Percentiles rank a stretch among this genome's conserved stretches.
Conservation (phyloP, 2,329 filamentous ascomycete species). For the Plectosphaerella sp. region DNA sequence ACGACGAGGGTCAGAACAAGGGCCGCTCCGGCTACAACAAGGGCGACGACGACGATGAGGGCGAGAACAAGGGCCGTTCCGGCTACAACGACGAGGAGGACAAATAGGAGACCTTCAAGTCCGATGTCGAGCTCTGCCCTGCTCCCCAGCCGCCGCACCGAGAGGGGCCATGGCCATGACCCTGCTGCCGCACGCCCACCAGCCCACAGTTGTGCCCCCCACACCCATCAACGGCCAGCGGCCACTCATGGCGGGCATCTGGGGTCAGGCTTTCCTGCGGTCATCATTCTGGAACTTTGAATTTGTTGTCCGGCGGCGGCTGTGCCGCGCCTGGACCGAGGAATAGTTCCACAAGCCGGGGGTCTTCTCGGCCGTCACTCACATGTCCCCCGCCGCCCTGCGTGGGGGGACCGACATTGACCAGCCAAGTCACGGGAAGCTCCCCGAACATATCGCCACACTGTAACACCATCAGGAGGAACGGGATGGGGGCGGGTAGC, state of each 20-base stretch:
- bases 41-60: conserved; percentile 25
- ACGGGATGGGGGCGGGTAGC: background rate
- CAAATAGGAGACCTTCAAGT: conserved; percentile 14
- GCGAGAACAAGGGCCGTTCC: conserved; percentile 36
- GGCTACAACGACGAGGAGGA: conserved; percentile 42
- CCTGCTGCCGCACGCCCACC: background rate
- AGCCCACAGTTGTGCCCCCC: background rate
- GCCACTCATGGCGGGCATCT: background rate
- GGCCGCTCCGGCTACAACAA: conserved; percentile 38
- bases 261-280: background rate
- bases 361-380: too few species aligned
- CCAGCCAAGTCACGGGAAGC: too few species aligned
- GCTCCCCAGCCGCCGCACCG: background rate
- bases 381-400: too few species aligned
- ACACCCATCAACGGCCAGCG: background rate
- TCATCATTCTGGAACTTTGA: background rate
- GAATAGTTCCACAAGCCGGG: too few species aligned
- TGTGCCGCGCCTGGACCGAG: too few species aligned
- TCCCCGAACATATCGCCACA: background rate
- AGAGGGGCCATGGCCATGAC: background rate
- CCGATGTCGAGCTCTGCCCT: background rate
- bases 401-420: too few species aligned
- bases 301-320: too few species aligned
- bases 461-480: background rate
- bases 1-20: conserved; percentile 20